These are phyloP conservation scores for Penicillium expansum DNA, from an alignment of 2,329 filamentous ascomycete species.

Conservation along the genomic window DNA sequence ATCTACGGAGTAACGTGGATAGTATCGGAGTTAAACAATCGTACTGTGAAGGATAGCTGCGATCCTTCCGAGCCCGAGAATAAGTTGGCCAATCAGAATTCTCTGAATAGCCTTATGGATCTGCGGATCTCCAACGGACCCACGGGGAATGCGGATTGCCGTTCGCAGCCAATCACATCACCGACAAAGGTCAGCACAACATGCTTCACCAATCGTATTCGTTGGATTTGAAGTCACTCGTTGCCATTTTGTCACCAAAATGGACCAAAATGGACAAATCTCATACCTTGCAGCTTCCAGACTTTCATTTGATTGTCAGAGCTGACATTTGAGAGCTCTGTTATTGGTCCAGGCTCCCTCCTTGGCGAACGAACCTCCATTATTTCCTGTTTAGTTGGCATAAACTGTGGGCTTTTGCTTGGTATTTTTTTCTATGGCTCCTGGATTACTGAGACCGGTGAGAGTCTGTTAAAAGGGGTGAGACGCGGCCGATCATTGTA, in stretches of 20 bases:
- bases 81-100: background rate
- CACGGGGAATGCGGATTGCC: background rate
- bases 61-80: background rate
- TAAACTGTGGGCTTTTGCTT: conserved; percentile 1
- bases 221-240: conserved; percentile 9
- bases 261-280: background rate
- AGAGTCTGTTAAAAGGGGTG: conserved; percentile 5
- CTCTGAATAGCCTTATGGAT: background rate
- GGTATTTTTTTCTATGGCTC: background rate
- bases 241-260: background rate
- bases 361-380: conserved; percentile 6
- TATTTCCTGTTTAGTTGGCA: conserved; percentile 9
- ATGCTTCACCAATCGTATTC: conserved; percentile 9
- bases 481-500: background rate
- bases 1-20: background rate
- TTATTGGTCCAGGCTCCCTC: conserved; percentile 13
- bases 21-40: background rate
- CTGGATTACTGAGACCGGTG: conserved; percentile 1
- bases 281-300: background rate
- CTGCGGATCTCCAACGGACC: background rate
- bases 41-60: background rate
- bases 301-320: background rate
- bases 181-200: conserved; percentile 12
- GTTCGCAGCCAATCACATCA: conserved; percentile 9
- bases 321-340: conserved; percentile 14